These are phyloP conservation scores for Phytophthora sp. DNA, from an alignment of 352 stramenopile genomes.

Conservation along the genomic window DNA sequence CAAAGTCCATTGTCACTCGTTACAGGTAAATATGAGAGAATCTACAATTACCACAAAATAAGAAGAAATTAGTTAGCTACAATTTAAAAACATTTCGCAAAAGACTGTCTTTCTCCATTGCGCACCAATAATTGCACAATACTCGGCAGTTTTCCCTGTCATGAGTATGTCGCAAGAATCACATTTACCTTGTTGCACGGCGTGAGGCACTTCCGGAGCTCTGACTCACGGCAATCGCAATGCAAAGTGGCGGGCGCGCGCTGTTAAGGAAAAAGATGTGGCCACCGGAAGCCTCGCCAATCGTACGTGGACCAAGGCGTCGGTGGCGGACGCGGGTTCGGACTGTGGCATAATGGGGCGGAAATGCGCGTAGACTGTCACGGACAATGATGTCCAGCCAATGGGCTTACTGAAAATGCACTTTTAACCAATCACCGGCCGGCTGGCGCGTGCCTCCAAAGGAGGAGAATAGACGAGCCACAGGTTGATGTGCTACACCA, in stretches of 20 bases:
- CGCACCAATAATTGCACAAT: background rate
- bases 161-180: conserved; percentile 9
- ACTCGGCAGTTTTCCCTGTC: conserved; percentile 2
- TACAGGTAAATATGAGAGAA: background rate
- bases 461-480: conserved; percentile 31
- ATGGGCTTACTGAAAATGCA: background rate
- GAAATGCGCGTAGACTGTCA: conserved; percentile 16
- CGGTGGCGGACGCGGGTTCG: conserved; percentile 18
- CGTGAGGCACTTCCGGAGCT: background rate
- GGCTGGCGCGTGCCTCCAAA: conserved; percentile 27
- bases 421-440: conserved; percentile 9
- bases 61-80: no score
- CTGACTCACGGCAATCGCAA: conserved; percentile 15
- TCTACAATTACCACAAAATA: background rate
- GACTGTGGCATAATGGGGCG: conserved; percentile 33
- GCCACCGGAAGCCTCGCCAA: conserved; percentile 20
- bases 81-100: no score
- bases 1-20: conserved; percentile 56
- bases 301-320: conserved; percentile 16
- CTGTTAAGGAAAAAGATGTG: conserved; percentile 30
- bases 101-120: no score
- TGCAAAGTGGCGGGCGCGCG: conserved; percentile 5
- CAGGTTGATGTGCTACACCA: conserved; percentile 9
- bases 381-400: conserved; percentile 19
- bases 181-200: conserved; percentile 10